A percentile compares a stretch with the other conserved stretches of the same genome.
phyloP scores from a whole-genome alignment of 306 rosid genomes.

The Astragalus membranaceus region DNA sequence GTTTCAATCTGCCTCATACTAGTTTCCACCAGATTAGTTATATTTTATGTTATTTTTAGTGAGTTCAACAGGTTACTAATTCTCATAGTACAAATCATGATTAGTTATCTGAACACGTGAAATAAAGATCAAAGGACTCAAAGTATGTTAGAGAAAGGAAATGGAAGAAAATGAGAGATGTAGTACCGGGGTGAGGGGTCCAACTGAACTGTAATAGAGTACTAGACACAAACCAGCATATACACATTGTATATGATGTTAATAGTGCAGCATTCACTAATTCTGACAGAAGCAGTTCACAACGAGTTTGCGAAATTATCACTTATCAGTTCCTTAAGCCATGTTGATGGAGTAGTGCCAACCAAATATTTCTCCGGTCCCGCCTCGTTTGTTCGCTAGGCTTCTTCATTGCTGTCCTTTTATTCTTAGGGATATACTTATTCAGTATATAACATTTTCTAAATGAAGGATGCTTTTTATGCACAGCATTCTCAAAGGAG shows the following conservation, averaged over 20 bases:
- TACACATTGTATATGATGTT: too few species aligned
- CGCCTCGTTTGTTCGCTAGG: constrained; percentile 15
- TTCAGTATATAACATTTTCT: constrained; percentile 27
- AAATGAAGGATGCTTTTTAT: constrained; percentile 15
- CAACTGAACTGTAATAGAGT: constrained; percentile 21
- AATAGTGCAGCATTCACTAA: constrained; percentile 20
- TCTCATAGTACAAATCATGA: not conserved
- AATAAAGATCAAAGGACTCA: too few species aligned
- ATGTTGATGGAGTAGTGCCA: constrained; percentile 12
- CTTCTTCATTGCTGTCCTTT: constrained; percentile 42
- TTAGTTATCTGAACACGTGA: not conserved
- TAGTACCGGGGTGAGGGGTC: too few species aligned
- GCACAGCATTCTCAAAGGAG: constrained; percentile 19
- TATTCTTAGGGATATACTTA: constrained; percentile 27
- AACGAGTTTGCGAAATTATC: not conserved
- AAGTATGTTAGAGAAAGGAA: too few species aligned
- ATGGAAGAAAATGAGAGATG: too few species aligned
- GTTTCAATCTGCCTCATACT: too few species aligned
- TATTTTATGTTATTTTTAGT: too few species aligned
- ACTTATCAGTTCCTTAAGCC: not conserved
- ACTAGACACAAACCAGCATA: constrained; percentile 6
- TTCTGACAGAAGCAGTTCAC: not conserved
- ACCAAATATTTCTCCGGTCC: not conserved
- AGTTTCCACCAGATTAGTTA: not conserved
- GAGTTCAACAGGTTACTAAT: not conserved